Percentiles rank a stretch among this genome's conserved stretches.
Conservation (phyloP, 495 filamentous ascomycete genomes). For the Tetracladium marchalianum region DNA sequence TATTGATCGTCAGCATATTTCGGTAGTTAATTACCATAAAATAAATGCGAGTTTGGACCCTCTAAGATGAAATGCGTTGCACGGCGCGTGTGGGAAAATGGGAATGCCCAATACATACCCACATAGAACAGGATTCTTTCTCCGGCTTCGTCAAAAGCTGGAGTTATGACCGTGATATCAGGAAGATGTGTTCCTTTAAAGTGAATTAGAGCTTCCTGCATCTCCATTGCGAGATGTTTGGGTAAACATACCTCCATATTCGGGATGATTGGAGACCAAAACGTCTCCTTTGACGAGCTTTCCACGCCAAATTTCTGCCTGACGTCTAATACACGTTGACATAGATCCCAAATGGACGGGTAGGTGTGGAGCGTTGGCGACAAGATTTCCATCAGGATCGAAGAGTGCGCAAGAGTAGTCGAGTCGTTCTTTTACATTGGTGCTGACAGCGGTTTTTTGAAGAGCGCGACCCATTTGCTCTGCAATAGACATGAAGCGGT, state of each 20-base stretch:
- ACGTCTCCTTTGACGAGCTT: constrained; percentile 89
- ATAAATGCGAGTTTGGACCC: too few species aligned
- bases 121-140: constrained; percentile 94
- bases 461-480: constrained; percentile 96
- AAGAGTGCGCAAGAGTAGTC: constrained; percentile 97
- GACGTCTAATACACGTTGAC: constrained; percentile 89
- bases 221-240: constrained; percentile 36
- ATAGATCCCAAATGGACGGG: constrained; percentile 88
- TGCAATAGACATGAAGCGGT: constrained; percentile 97
- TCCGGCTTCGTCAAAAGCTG: constrained; percentile 56
- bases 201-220: constrained; percentile 11
- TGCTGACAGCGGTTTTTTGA: constrained; percentile 95
- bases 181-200: constrained; percentile 45
- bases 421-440: constrained; percentile 94
- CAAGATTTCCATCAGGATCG: constrained; percentile 78
- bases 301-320: constrained; percentile 87
- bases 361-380: constrained; percentile 91
- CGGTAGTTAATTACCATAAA: too few species aligned
- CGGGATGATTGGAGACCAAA: constrained; percentile 90
- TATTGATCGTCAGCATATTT: too few species aligned
- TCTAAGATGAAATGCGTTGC: too few species aligned
- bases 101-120: constrained; percentile 58
- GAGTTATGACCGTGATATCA: constrained; percentile 91
- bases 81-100: too few species aligned
- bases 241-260: constrained; percentile 68